phyloP scores from a whole-genome alignment of 352 stramenopile genomes.

The Phytophthora sp. region DNA sequence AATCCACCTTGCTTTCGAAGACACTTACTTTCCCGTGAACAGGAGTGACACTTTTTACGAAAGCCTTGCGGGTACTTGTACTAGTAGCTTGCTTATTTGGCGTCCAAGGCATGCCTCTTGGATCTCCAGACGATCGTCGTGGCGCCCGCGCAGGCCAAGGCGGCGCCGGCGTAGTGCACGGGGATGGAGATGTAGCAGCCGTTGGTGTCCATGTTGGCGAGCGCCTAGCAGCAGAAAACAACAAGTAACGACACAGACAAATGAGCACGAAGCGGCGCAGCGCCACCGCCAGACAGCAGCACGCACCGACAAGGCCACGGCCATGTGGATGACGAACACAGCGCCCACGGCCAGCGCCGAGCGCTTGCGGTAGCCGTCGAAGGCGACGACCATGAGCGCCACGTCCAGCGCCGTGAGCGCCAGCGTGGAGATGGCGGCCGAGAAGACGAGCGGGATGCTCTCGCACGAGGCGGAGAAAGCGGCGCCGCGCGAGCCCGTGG shows the following conservation, averaged over 20 bases:
- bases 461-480: slow-evolving; percentile 79
- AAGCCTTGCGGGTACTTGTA: too few species aligned
- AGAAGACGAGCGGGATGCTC: slow-evolving; percentile 75
- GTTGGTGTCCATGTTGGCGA: slow-evolving; percentile 80
- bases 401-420: slow-evolving; percentile 81
- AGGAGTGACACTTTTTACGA: too few species aligned
- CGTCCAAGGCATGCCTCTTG: slow-evolving; percentile 37
- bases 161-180: slow-evolving; percentile 70
- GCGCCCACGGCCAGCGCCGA: slow-evolving; percentile 49
- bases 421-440: slow-evolving; percentile 67
- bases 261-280: too few species aligned
- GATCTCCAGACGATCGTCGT: slow-evolving; percentile 48
- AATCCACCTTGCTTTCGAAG: too few species aligned
- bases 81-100: slow-evolving; percentile 27
- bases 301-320: slow-evolving; percentile 74
- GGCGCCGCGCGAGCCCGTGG: slow-evolving; percentile 67
- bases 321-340: slow-evolving; percentile 77
- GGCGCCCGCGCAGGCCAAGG: slow-evolving; percentile 52
- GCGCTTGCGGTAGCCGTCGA: slow-evolving; percentile 79
- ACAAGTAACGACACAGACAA: slow-evolving; percentile 7
- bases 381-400: slow-evolving; percentile 84
- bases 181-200: slow-evolving; percentile 81
- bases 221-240: slow-evolving; percentile 31
- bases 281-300: neutral
- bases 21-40: too few species aligned